Percentiles rank a stretch among this genome's conserved stretches.
Conservation (phyloP, 257 asterid genomes). For the Fraxinus americana region DNA sequence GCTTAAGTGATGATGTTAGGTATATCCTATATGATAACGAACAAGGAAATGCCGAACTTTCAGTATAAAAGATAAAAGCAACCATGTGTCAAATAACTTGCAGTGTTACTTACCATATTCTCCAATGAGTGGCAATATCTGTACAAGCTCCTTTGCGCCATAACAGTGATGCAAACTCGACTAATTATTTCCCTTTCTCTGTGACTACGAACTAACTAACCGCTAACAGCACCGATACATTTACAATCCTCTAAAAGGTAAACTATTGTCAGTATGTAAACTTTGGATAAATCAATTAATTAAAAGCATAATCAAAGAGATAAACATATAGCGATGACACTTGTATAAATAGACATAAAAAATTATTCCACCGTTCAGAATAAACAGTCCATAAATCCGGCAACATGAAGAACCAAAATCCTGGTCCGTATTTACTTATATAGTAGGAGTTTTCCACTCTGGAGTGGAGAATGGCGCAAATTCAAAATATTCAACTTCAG, state of each 20-base stretch:
- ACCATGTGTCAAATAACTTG: not conserved
- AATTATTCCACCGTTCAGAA: not conserved
- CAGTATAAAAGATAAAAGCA: not conserved
- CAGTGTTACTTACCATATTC: conserved; percentile 31
- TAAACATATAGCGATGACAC: not conserved
- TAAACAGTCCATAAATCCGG: not conserved
- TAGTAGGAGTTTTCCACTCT: not conserved
- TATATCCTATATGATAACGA: not conserved
- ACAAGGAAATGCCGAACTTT: not conserved
- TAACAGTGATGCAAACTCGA: conserved; percentile 28
- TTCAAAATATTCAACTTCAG: not conserved
- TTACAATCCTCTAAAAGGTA: conserved; percentile 19
- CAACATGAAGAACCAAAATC: not conserved
- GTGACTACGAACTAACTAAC: conserved; percentile 5
- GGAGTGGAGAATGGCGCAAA: not conserved
- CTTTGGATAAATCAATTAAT: not conserved
- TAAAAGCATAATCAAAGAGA: not conserved
- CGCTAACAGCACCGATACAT: conserved; percentile 18
- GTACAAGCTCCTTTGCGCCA: conserved; percentile 31
- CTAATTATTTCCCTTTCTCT: conserved; percentile 31
- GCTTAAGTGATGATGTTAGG: not conserved
- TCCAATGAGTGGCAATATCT: conserved; percentile 19
- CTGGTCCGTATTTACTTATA: not conserved
- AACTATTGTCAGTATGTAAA: not conserved
- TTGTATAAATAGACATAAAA: not conserved